A percentile compares a stretch with the other conserved stretches of the same genome.
Evolutionary conservation across 2,329 filamentous ascomycete genomes (phyloP).

Genomic region (Phoma herbarum): DNA sequence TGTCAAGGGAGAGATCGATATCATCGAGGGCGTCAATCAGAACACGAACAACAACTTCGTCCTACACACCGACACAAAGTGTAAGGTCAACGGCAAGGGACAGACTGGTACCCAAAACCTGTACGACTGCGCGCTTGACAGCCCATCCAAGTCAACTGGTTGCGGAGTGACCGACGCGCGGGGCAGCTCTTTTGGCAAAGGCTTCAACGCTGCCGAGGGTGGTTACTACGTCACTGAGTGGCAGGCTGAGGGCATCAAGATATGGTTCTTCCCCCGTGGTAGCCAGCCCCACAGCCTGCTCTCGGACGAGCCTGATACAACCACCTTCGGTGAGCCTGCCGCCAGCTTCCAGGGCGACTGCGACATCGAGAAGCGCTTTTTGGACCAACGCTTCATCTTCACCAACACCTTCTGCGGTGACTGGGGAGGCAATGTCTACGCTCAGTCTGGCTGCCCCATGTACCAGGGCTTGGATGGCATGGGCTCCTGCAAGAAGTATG

Average conservation of each 20-base stretch:
- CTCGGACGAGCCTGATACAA: conserved; percentile 67
- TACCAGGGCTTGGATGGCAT: conserved; percentile 15
- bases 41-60: conserved; percentile 37
- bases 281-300: conserved; percentile 68
- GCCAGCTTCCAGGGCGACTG: conserved; percentile 77
- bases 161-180: conserved; percentile 55
- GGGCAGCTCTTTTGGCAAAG: conserved; percentile 56
- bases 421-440: conserved; percentile 80
- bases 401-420: conserved; percentile 87
- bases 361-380: conserved; percentile 74
- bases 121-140: conserved; percentile 32
- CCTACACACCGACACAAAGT: conserved; percentile 41
- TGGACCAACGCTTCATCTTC: conserved; percentile 76
- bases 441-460: conserved; percentile 62
- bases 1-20: conserved; percentile 43
- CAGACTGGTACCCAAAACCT: conserved; percentile 24
- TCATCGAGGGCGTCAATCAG: conserved; percentile 47
- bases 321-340: conserved; percentile 70
- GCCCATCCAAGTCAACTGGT: conserved; percentile 31
- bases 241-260: conserved; percentile 72
- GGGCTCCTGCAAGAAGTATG: conserved; percentile 71
- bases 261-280: conserved; percentile 81
- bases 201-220: conserved; percentile 59
- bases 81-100: conserved; percentile 29
- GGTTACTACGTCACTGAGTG: conserved; percentile 63